Conservation (phyloP, 768 basidiomycete genomes). For the Russula sp. region DNA sequence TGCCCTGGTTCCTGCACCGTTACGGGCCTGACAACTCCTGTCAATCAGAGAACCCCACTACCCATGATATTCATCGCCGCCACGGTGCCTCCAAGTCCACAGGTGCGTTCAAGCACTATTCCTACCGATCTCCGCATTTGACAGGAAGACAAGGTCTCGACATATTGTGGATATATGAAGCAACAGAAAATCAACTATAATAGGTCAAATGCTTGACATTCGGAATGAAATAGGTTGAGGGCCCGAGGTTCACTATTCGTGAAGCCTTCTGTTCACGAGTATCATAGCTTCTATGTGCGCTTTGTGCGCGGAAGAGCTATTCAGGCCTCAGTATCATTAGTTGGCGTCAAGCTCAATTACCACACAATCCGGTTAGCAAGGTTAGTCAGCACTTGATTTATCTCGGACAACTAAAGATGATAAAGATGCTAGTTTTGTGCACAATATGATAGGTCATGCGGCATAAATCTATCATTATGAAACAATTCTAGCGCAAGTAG, state of each 20-base stretch:
- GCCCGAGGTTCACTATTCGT: not conserved
- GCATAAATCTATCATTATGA: not conserved
- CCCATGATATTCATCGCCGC: not conserved
- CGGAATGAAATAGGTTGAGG: not conserved
- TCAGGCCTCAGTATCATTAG: not conserved
- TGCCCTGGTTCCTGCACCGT: conserved; percentile 3
- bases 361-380: not conserved
- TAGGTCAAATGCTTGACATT: not conserved
- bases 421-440: not conserved
- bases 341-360: not conserved
- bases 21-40: not conserved
- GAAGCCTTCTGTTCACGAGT: not conserved
- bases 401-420: not conserved
- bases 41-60: not conserved
- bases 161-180: not conserved
- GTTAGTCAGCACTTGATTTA: not conserved
- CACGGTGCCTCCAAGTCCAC: not conserved
- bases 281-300: not conserved
- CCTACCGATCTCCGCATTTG: not conserved
- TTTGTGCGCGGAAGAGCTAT: not conserved
- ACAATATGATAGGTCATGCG: not conserved
- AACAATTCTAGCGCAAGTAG: not conserved
- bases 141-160: not conserved
- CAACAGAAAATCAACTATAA: not conserved
- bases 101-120: not conserved